Base-by-base conservation (phyloP, 169 alveolate genomes). In the Cryptosporidium meleagridis region DNA sequence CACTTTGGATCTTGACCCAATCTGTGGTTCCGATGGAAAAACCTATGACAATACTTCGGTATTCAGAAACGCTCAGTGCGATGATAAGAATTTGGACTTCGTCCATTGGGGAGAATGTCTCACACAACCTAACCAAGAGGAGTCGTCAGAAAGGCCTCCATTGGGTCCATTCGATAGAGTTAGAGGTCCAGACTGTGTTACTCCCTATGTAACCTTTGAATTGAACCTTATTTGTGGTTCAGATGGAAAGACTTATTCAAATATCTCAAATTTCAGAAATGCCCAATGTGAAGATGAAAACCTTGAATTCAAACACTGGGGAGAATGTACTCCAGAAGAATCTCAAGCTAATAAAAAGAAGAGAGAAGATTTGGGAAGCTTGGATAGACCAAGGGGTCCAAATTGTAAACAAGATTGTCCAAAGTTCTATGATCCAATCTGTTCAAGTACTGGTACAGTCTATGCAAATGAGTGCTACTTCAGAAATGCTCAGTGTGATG, bases 11-110 rank as follows among this genome's bases (percentile, higher is more conserved):
- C 51, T 65, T 16, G 51, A 65, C 72, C 23, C 18, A n/a, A 61
- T 80, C 6, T 80, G 89, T 80, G 89, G 89, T 16, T 59, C 59
- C 1, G 80, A 80, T 44, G 65, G 89, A 37, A 80, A 45, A 1
- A 61, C 89, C 3, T 80, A 80, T 18, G 16, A 26, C 3, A 80
- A 80, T n/a, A 29, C 37, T 35, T 80, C 75, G 1, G 0, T 0
- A 21, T 65, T 80, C 23, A 80, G 89, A 44, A 80, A 80, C 31
- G 80, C 80, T 45, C 89, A 80, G 23, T 80, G 89, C 5, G 89
- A 80, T 12, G 29, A 80, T 29, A 23, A 59, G 35, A 59, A 59
- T 16, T 35, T 80, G 37, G 69, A 65, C 51, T 80, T 80, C 3
- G 26, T 2, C 0, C 31, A 80, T 37, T 62, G 73, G 89, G 89